phyloP scores from a whole-genome alignment of 768 basidiomycete species.

The Inosperma sp. region DNA sequence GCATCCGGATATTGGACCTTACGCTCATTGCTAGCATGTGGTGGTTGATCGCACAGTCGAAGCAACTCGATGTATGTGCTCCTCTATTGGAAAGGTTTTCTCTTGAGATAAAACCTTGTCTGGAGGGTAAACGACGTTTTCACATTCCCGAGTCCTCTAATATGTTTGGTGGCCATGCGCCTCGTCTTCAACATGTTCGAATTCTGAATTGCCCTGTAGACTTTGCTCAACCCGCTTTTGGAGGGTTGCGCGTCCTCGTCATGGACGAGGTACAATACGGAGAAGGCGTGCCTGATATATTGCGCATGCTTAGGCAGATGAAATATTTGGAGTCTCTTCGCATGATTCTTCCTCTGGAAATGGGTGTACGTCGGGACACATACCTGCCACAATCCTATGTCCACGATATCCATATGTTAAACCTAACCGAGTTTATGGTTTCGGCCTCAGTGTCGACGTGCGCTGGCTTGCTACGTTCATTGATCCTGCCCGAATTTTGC shows the following conservation, averaged over 20 bases:
- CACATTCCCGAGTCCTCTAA: constrained; percentile 9
- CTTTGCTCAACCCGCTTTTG: constrained; percentile 11
- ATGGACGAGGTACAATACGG: constrained; percentile 13
- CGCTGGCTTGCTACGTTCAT: constrained; percentile 14
- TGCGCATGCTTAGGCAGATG: constrained; percentile 15
- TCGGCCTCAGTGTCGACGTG: constrained; percentile 14
- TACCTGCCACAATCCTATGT: background rate
- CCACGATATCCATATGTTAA: constrained; percentile 6
- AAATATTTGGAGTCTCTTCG: constrained; percentile 14
- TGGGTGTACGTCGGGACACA: background rate
- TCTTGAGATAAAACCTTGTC: constrained; percentile 8
- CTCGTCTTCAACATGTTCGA: constrained; percentile 13
- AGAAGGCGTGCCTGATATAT: constrained; percentile 12
- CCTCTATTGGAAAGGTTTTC: constrained; percentile 15
- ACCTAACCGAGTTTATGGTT: constrained; percentile 12
- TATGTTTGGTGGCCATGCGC: constrained; percentile 15
- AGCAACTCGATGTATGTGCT: constrained; percentile 13
- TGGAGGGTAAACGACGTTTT: constrained; percentile 3
- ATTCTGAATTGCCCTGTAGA: constrained; percentile 13
- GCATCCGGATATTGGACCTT: constrained; percentile 15
- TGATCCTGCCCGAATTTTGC: constrained; percentile 16
- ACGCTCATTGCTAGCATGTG: constrained; percentile 7
- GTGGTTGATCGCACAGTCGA: constrained; percentile 12
- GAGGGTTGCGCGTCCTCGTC: constrained; percentile 12
- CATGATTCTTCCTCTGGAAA: constrained; percentile 8